These are phyloP conservation scores for Mycena chlorophos DNA, from an alignment of 768 basidiomycete species.

Conservation along the genomic window DNA sequence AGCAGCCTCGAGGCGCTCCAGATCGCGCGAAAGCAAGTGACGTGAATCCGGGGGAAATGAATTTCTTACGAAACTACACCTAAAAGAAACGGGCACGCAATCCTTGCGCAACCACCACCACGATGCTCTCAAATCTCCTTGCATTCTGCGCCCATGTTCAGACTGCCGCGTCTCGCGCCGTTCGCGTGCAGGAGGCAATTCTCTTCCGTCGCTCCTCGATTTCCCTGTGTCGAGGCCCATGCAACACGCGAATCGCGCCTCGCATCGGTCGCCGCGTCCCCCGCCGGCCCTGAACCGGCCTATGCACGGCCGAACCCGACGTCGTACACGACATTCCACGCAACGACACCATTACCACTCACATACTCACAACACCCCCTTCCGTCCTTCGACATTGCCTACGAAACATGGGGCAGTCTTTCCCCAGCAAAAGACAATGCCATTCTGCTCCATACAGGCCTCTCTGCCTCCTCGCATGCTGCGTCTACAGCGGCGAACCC, in stretches of 20 bases:
- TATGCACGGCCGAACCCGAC: conserved; percentile 79
- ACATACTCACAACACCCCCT: conserved; percentile 54
- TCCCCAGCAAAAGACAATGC: conserved; percentile 78
- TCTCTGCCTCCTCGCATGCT: conserved; percentile 95
- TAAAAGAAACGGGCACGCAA: background rate
- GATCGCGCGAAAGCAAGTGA: background rate
- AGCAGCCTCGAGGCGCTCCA: background rate
- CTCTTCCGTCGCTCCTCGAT: conserved; percentile 32
- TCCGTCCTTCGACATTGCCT: conserved; percentile 81
- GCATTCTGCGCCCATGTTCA: conserved; percentile 7
- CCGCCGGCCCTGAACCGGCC: conserved; percentile 71
- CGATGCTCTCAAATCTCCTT: background rate
- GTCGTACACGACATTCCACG: conserved; percentile 70
- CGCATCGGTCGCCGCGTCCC: conserved; percentile 24
- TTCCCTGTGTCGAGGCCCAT: conserved; percentile 86
- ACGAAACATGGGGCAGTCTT: conserved; percentile 97
- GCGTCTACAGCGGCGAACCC: conserved; percentile 77
- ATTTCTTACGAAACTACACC: background rate
- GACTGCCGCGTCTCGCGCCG: background rate
- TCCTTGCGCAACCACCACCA: background rate
- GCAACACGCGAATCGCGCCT: conserved; percentile 63
- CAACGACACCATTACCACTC: conserved; percentile 61
- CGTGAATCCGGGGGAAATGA: background rate
- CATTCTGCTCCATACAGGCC: conserved; percentile 93
- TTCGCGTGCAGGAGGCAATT: conserved; percentile 6